phyloP scores from a whole-genome alignment of 1,284 basidiomycete genomes.

The Ustilago hordei region DNA sequence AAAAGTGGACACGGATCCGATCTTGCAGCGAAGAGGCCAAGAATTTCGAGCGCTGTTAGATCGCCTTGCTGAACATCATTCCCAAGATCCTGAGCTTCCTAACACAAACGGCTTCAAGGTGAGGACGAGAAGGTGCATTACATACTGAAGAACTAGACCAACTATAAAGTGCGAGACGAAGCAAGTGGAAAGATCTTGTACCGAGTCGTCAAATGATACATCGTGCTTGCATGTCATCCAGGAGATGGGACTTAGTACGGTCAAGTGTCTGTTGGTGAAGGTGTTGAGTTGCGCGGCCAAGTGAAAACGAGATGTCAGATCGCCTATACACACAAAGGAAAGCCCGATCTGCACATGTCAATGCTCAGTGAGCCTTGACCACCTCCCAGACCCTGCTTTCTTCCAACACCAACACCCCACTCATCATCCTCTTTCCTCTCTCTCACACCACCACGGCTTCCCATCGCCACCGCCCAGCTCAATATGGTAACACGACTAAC shows the following conservation, averaged over 20 bases:
- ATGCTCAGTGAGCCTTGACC: slow-evolving; percentile 4
- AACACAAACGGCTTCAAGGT: background rate
- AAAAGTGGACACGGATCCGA: background rate
- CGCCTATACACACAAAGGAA: background rate
- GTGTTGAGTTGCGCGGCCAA: background rate
- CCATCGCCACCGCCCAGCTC: background rate
- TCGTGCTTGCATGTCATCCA: too few species aligned
- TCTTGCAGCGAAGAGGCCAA: too few species aligned
- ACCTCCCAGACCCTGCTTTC: background rate
- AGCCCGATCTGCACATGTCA: background rate
- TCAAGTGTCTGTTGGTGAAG: too few species aligned
- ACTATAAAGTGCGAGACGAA: background rate
- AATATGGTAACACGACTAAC: slow-evolving; percentile 22
- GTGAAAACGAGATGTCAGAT: background rate
- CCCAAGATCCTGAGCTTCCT: too few species aligned
- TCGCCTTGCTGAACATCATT: too few species aligned
- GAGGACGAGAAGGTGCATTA: background rate
- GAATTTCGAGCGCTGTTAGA: too few species aligned
- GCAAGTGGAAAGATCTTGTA: background rate
- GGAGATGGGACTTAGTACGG: too few species aligned
- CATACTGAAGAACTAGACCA: background rate
- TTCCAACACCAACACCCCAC: background rate
- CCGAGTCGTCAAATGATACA: background rate
- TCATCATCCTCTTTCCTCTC: background rate
- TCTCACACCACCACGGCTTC: background rate